Evolutionary conservation across 495 filamentous ascomycete species (phyloP).

Genomic region (Tuber melanosporum): DNA sequence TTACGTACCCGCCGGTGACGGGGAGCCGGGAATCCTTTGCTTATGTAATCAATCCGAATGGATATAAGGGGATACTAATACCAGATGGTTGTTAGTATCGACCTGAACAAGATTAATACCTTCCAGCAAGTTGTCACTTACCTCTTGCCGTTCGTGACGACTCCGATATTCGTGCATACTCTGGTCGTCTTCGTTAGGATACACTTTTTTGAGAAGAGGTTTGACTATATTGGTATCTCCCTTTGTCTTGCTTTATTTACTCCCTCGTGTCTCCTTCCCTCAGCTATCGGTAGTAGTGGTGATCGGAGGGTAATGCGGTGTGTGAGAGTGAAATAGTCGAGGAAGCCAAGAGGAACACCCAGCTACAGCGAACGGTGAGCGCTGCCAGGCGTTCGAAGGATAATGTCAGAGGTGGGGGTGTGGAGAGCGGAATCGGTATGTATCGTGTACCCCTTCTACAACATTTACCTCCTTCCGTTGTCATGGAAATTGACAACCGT

Average conservation of each 20-base stretch:
- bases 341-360: slow-evolving; percentile 21
- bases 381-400: slow-evolving; percentile 19
- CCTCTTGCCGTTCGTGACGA: slow-evolving; percentile 65
- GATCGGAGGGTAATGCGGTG: background rate
- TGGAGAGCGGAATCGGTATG: slow-evolving; percentile 24
- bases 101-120: slow-evolving; percentile 65
- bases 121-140: slow-evolving; percentile 76
- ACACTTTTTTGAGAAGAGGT: slow-evolving; percentile 96
- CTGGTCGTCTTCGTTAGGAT: slow-evolving; percentile 83
- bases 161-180: slow-evolving; percentile 82
- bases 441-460: background rate
- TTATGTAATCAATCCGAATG: background rate
- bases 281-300: background rate
- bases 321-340: slow-evolving; percentile 11
- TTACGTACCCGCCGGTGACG: no score
- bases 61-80: slow-evolving; percentile 5
- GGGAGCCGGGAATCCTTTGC: slow-evolving; percentile 1
- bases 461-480: background rate
- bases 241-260: background rate
- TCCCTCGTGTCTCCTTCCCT: background rate
- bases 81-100: slow-evolving; percentile 45
- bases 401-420: slow-evolving; percentile 1
- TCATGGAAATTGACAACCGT: background rate
- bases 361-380: slow-evolving; percentile 26
- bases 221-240: slow-evolving; percentile 62